A percentile compares a stretch with the other conserved stretches of the same genome.
These are phyloP conservation scores for Barnettozyma pratensis DNA, from an alignment of 805 yeast species.

Conservation along the genomic window DNA sequence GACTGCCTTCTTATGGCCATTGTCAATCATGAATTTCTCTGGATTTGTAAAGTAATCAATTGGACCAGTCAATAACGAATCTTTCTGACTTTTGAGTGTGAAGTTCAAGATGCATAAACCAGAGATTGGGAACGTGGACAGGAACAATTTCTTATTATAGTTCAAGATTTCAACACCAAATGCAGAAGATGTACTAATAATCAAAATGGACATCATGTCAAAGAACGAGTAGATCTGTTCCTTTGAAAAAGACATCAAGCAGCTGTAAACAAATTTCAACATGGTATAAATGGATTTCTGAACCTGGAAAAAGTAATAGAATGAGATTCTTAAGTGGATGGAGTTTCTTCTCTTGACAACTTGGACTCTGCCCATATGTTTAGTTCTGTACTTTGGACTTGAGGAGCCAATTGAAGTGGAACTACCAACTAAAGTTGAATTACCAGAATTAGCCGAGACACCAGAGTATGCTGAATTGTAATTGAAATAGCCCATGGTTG, in stretches of 20 bases:
- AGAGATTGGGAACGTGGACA: slow-evolving; percentile 5
- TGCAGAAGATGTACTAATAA: slow-evolving; percentile 8
- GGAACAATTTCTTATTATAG: slow-evolving; percentile 9
- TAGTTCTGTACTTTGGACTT: background rate
- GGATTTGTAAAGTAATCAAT: background rate
- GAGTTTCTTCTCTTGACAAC: slow-evolving; percentile 1
- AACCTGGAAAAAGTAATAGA: background rate
- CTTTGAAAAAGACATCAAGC: background rate
- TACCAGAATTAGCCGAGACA: slow-evolving; percentile 4
- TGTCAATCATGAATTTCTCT: background rate
- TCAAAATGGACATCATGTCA: slow-evolving; percentile 7
- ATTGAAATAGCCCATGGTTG: background rate
- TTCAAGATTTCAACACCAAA: slow-evolving; percentile 14
- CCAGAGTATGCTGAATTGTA: background rate
- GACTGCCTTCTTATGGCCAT: background rate
- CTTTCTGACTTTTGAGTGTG: background rate
- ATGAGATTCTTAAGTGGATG: slow-evolving; percentile 8
- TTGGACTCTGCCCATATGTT: background rate
- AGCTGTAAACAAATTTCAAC: background rate
- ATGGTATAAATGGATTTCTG: background rate
- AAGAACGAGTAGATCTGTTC: slow-evolving; percentile 2
- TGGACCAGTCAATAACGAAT: background rate
- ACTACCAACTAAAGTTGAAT: slow-evolving; percentile 9
- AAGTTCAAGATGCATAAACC: slow-evolving; percentile 2
- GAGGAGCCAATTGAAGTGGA: background rate